A percentile compares a stretch with the other conserved stretches of the same genome.
Conservation (phyloP, 2,329 filamentous ascomycete species). For the Lecanicillium sp. region DNA sequence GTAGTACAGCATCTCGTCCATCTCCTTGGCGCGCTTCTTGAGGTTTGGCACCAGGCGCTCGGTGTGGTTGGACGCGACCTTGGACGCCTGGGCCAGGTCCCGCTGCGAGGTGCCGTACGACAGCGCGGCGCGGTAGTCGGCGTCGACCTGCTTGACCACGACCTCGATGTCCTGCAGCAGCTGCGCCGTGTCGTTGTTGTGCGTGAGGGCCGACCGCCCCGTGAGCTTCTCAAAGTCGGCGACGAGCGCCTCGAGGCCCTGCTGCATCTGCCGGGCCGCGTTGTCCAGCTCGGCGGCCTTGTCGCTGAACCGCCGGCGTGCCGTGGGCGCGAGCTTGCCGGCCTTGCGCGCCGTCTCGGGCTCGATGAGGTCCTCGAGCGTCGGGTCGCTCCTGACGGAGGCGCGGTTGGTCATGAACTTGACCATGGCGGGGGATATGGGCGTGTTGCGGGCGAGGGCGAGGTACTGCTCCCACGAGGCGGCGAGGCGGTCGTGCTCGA, state of each 20-base stretch:
- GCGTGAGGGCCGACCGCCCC: slow-evolving; percentile 48
- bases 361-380: slow-evolving; percentile 71
- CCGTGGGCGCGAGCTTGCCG: slow-evolving; percentile 55
- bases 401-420: slow-evolving; percentile 53
- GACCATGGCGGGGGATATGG: slow-evolving; percentile 61
- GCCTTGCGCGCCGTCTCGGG: slow-evolving; percentile 66
- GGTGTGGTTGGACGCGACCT: slow-evolving; percentile 57
- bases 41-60: slow-evolving; percentile 55
- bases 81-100: slow-evolving; percentile 56
- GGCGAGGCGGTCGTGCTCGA: slow-evolving; percentile 60
- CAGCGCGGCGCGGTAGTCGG: slow-evolving; percentile 74
- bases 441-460: slow-evolving; percentile 55
- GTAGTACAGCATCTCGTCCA: slow-evolving; percentile 54
- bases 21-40: slow-evolving; percentile 49
- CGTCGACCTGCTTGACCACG: slow-evolving; percentile 77
- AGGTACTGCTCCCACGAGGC: slow-evolving; percentile 64
- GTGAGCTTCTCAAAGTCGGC: slow-evolving; percentile 56
- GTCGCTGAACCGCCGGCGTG: slow-evolving; percentile 53
- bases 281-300: slow-evolving; percentile 57
- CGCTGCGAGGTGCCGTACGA: slow-evolving; percentile 58
- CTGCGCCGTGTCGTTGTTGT: slow-evolving; percentile 57
- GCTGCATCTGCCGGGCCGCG: slow-evolving; percentile 52
- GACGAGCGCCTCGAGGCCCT: slow-evolving; percentile 55
- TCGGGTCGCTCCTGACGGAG: slow-evolving; percentile 43
- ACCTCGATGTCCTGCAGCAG: slow-evolving; percentile 81